Conservation (phyloP, 306 rosid genomes). For the Mucuna pruriens region DNA sequence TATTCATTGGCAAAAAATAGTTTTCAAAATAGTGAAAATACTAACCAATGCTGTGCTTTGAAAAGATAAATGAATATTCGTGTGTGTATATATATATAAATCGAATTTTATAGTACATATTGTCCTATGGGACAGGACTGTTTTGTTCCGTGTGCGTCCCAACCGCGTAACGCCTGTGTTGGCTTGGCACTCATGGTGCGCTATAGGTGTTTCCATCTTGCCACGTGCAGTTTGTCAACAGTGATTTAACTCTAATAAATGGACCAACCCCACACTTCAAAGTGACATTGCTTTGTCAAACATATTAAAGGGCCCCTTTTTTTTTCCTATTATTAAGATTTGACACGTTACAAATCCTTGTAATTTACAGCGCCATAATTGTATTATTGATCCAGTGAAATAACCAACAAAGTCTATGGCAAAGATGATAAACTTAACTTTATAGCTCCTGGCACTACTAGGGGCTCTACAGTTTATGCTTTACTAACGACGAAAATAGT, state of each 20-base stretch:
- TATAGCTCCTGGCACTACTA: neutral
- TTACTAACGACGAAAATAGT: neutral
- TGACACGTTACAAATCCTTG: slow-evolving; percentile 31
- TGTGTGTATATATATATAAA: neutral
- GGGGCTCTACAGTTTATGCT: neutral
- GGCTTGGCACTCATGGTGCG: slow-evolving; percentile 17
- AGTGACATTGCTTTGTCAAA: slow-evolving; percentile 31
- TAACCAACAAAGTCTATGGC: neutral
- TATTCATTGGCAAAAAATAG: neutral
- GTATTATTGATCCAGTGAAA: neutral
- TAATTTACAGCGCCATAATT: slow-evolving; percentile 29
- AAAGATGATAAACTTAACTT: slow-evolving; percentile 16
- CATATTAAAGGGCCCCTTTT: slow-evolving; percentile 18
- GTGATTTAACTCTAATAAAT: slow-evolving; percentile 42
- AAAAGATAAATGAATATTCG: neutral
- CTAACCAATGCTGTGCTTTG: neutral
- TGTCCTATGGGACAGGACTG: neutral
- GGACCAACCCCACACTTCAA: slow-evolving; percentile 52
- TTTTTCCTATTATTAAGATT: neutral
- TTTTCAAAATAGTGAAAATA: slow-evolving; percentile 17
- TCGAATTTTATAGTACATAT: neutral
- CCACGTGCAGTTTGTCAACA: slow-evolving; percentile 37
- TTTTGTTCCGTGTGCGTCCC: slow-evolving; percentile 35
- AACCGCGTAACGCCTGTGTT: slow-evolving; percentile 31
- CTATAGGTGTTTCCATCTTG: slow-evolving; percentile 33